Conservation (phyloP, 179 eudicot genomes). For the Kewa caespitosa region DNA sequence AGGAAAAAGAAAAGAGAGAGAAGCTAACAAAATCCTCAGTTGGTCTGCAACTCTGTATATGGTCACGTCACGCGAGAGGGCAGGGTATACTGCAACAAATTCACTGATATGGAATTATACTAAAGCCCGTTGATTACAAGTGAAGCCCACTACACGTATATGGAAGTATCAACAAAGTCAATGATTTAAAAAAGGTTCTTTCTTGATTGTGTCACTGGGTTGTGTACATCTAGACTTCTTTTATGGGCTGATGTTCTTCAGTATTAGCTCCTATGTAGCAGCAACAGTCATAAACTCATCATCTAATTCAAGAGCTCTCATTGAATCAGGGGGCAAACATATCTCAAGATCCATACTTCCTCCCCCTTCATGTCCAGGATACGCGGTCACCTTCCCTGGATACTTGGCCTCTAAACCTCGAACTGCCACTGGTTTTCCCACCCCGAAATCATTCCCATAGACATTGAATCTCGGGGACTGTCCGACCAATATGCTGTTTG, state of each 20-base stretch:
- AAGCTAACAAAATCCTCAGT: too few relatives aligned
- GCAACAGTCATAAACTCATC: constrained; percentile 21
- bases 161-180: too few relatives aligned
- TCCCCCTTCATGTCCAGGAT: constrained; percentile 20
- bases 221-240: too few relatives aligned
- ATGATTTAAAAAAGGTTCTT: too few relatives aligned
- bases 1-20: too few relatives aligned
- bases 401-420: constrained; percentile 21
- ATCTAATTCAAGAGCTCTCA: constrained; percentile 23
- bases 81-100: too few relatives aligned
- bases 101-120: too few relatives aligned
- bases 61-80: too few relatives aligned
- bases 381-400: constrained; percentile 18
- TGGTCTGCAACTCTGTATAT: too few relatives aligned
- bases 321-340: constrained; percentile 13
- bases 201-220: too few relatives aligned
- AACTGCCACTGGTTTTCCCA: constrained; percentile 25
- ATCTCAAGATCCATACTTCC: constrained; percentile 22
- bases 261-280: not conserved
- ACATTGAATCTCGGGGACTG: constrained; percentile 28
- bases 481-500: constrained; percentile 12
- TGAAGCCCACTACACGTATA: too few relatives aligned
- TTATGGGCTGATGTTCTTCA: not conserved
- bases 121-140: too few relatives aligned
- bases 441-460: constrained; percentile 31